These are phyloP conservation scores for Coemansia sp. DNA, from an alignment of 371 early-diverging fungal species.

Conservation along the genomic window DNA sequence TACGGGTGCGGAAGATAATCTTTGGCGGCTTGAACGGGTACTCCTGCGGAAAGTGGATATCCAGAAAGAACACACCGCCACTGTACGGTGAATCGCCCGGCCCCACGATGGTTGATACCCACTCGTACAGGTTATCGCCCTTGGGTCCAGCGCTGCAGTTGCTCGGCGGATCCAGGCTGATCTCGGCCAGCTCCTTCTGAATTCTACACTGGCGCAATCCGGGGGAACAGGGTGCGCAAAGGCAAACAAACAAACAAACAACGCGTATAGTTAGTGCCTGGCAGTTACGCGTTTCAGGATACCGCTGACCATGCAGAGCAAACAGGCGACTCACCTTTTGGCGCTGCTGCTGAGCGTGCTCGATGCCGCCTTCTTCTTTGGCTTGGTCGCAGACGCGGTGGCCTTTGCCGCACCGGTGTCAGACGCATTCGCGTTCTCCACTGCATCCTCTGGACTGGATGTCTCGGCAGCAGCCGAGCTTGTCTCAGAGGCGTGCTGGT, in stretches of 20 bases:
- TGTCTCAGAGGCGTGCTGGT: not conserved
- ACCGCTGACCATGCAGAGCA: not conserved
- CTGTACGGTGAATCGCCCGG: conserved; percentile 81
- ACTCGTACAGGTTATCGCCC: conserved; percentile 93
- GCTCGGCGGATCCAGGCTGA: conserved; percentile 90
- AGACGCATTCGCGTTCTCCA: not conserved
- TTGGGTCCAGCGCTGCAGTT: conserved; percentile 97
- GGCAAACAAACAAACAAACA: conserved; percentile 6
- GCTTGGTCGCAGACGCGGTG: conserved; percentile 9
- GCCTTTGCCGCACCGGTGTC: conserved; percentile 9
- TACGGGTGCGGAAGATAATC: conserved; percentile 83
- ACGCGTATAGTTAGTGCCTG: not conserved
- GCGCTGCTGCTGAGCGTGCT: conserved; percentile 58
- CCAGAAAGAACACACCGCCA: conserved; percentile 77
- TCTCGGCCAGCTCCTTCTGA: conserved; percentile 94
- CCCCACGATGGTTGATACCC: conserved; percentile 94
- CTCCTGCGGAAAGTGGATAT: conserved; percentile 79
- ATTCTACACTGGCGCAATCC: conserved; percentile 58
- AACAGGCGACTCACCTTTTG: conserved; percentile 53
- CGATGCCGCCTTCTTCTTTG: conserved; percentile 27
- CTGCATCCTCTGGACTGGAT: not conserved
- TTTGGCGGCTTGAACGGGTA: conserved; percentile 97
- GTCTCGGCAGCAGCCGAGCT: not conserved
- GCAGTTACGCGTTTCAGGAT: not conserved
- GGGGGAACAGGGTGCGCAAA: not conserved